Base-by-base conservation (phyloP, 78 protist genomes). In the Dictyostelium intermedium region DNA sequence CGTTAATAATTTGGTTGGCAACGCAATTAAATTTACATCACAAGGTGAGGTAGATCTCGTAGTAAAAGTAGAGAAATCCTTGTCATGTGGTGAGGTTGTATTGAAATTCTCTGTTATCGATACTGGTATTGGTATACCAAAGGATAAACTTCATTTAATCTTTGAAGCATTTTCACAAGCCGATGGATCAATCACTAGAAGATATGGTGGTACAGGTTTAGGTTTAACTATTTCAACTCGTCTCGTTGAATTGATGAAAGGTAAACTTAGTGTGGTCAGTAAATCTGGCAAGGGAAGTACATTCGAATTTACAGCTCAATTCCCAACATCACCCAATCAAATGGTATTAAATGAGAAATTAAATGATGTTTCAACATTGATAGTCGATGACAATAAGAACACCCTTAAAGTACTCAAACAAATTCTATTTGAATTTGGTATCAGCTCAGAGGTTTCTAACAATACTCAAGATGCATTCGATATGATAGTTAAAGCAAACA, bases 151-250 rank as follows among this genome's bases (percentile, higher is more conserved):
- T 7, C 87, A 80, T 20, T 45, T 83, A 41, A 86, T 86, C 20
- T 95, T 95, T 70, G 94, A 91, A 47, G 87, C 95, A 39, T 95
- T 95, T 78, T 80, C 92, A 35, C 98, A 97, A 63, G 97, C 96
- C 0, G 98, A 97, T 76, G 96, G 91, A 18, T 89, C 96, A 45
- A 92, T 91, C 45, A 97, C 98, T 20, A 27, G 97, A 39, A 56
- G 85, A 78, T 95, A 92, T 76, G 97, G 96, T 7, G 98, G 98
- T 11, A 94, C 98, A 6, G 98, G 98, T 16, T 79, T 97, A 25
- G 98, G 98, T 83, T 70, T 97, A 20, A 86, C 98, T 10, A 97
- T 97, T 47, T 84, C 91, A 32, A 93, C 91, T 6, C 82, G 93
- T 30, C 56, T 97, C 50, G 96, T 97, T 82, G 96, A 92, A 20